A percentile compares a stretch with the other conserved stretches of the same genome.
phyloP scores from a whole-genome alignment of 1,284 basidiomycete genomes.

The Rhodotorula sp. region DNA sequence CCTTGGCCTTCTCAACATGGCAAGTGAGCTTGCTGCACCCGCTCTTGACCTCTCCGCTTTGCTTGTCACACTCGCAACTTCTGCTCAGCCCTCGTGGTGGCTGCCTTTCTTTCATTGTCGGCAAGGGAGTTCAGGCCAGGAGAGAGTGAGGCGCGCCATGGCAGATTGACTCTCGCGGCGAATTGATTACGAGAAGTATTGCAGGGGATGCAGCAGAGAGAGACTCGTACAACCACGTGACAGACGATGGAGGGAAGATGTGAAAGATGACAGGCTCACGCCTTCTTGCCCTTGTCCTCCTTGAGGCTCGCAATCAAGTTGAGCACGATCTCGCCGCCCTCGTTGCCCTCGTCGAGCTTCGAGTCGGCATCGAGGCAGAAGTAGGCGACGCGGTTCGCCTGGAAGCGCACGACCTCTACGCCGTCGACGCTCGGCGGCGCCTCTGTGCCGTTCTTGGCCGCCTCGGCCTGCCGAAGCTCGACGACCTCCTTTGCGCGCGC shows the following conservation, averaged over 20 bases:
- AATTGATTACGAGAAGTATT: too few species aligned
- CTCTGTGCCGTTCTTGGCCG: slow-evolving; percentile 59
- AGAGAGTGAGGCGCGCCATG: too few species aligned
- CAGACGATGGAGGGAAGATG: too few species aligned
- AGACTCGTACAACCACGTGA: background rate
- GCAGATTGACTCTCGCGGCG: too few species aligned
- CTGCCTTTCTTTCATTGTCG: too few species aligned
- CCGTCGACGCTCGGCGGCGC: slow-evolving; percentile 79
- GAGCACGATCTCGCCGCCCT: slow-evolving; percentile 69
- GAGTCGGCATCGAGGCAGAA: slow-evolving; percentile 90
- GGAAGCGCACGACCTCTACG: slow-evolving; percentile 92
- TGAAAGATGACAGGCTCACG: background rate
- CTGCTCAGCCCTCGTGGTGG: too few species aligned
- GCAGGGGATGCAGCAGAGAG: background rate
- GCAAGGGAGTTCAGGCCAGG: too few species aligned
- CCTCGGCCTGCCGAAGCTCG: slow-evolving; percentile 58
- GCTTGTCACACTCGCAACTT: too few species aligned
- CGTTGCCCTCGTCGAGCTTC: slow-evolving; percentile 63
- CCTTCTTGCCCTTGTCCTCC: slow-evolving; percentile 63
- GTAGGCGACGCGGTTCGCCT: slow-evolving; percentile 93
- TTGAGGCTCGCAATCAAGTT: slow-evolving; percentile 95
- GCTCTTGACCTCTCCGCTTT: too few species aligned
- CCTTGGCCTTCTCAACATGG: too few species aligned
- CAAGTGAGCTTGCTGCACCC: too few species aligned
- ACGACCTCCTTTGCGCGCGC: slow-evolving; percentile 68